phyloP scores from a whole-genome alignment of 2,329 filamentous ascomycete species.

The Parastagonospora nodorum region DNA sequence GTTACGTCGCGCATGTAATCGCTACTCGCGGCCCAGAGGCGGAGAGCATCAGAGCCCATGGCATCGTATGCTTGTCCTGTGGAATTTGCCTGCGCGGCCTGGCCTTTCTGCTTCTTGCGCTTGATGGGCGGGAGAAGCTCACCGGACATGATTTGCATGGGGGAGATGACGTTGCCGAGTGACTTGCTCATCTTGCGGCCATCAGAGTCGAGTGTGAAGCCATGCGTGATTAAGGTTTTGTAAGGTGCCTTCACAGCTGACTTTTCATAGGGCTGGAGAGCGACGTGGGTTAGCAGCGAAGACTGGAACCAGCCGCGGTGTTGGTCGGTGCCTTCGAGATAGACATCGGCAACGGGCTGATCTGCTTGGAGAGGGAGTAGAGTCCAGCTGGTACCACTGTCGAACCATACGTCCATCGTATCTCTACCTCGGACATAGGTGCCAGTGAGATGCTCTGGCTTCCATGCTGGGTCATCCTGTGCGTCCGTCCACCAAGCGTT shows the following conservation, averaged over 20 bases:
- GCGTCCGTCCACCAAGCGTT: slow-evolving; percentile 94
- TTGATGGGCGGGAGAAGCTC: slow-evolving; percentile 74
- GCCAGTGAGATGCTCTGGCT: slow-evolving; percentile 66
- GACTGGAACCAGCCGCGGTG: slow-evolving; percentile 99
- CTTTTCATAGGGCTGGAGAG: slow-evolving; percentile 54
- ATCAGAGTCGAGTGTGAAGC: slow-evolving; percentile 85
- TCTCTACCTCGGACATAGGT: slow-evolving; percentile 78
- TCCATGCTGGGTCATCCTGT: slow-evolving; percentile 76
- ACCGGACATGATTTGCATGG: slow-evolving; percentile 83
- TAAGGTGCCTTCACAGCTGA: slow-evolving; percentile 68
- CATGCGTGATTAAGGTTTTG: slow-evolving; percentile 89
- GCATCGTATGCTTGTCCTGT: slow-evolving; percentile 61
- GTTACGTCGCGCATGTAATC: slow-evolving; percentile 90
- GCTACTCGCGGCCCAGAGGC: slow-evolving; percentile 88
- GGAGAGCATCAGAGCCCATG: slow-evolving; percentile 83
- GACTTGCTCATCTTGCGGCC: slow-evolving; percentile 99
- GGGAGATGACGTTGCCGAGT: slow-evolving; percentile 83
- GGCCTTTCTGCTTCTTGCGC: slow-evolving; percentile 62
- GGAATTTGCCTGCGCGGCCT: slow-evolving; percentile 33
- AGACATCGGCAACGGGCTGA: slow-evolving; percentile 73
- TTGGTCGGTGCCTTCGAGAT: slow-evolving; percentile 92
- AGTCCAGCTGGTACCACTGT: slow-evolving; percentile 94
- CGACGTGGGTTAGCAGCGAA: slow-evolving; percentile 84
- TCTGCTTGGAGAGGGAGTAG: slow-evolving; percentile 38
- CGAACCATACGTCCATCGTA: slow-evolving; percentile 99